phyloP scores from a whole-genome alignment of 257 asterid genomes.

The Gentiana straminea region DNA sequence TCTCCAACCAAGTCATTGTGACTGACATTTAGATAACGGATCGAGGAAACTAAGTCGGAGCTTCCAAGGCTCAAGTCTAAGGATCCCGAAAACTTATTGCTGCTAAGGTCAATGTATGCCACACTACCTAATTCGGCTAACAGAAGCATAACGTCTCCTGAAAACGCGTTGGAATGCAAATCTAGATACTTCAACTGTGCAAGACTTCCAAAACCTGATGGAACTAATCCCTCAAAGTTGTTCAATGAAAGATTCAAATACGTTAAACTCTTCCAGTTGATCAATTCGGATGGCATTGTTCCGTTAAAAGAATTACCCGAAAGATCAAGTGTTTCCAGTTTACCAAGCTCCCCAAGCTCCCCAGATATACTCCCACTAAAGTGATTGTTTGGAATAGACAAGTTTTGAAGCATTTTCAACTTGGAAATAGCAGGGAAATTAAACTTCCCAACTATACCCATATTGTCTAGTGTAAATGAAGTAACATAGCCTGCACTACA shows the following conservation, averaged over 20 bases:
- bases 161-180: constrained; percentile 51
- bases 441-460: constrained; percentile 52
- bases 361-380: constrained; percentile 43
- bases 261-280: constrained; percentile 29
- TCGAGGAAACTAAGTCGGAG: constrained; percentile 46
- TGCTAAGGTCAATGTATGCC: constrained; percentile 51
- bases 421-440: constrained; percentile 38
- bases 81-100: constrained; percentile 55
- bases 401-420: constrained; percentile 52
- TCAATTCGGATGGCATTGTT: constrained; percentile 33
- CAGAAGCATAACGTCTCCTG: constrained; percentile 49
- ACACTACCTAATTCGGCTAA: constrained; percentile 42
- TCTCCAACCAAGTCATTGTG: constrained; percentile 49
- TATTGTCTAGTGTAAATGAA: constrained; percentile 41
- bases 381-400: constrained; percentile 48
- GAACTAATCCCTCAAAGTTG: constrained; percentile 37
- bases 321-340: constrained; percentile 46
- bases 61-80: constrained; percentile 52
- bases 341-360: constrained; percentile 29
- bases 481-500: constrained; percentile 53
- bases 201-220: constrained; percentile 36
- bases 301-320: constrained; percentile 52
- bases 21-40: constrained; percentile 53
- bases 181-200: constrained; percentile 50
- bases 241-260: constrained; percentile 38